Evolutionary conservation across 352 stramenopile genomes (phyloP), one percentile per base, ranked within the genome.

Genomic region (Salisapilia sapeloensis): DNA sequence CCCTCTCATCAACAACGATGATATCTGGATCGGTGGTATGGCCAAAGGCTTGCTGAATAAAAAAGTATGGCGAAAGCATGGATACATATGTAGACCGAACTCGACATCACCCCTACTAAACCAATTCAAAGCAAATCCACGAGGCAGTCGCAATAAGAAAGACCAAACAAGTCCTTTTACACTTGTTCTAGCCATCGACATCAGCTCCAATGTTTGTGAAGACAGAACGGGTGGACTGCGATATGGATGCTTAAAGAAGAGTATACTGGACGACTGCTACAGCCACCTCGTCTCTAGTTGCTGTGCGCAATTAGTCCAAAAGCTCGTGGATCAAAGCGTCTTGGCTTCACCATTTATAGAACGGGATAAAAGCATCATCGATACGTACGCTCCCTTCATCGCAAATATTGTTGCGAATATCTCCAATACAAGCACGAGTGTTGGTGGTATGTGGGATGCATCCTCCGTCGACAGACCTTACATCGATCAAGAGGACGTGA

Each of bases 31-130:
- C 6, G 83, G 69, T 29, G 56, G 60, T 0, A 60, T 78, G 11
- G 61, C 51, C 0, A 60, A 57, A 12, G 63, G 58, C 1, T 21
- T 80, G 2, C 29, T 33, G 16, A 52, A 40, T 4, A 59, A 29
- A 19, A 57, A 56, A 14, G 23, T 52, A 1, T 84, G 69, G 69
- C 78, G 60, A 31, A 76, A 60, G 17, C 54, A 65, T 33, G 65
- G 65, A 3, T 41, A 76, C n/a, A 48, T 41, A 8, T 81, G 62
- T 14, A 33, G 9, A 16, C 12, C 27, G 27, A 15, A 32, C 12
- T 32, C 27, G 12, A 1, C 14, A 16, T 61, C 44, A 0, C 31
- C 58, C 22, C 56, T 82, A 18, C 48, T 77, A 6, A 72, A 61
- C 31, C 63, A 80, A 37, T 33, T 79, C 17, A 28, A 58, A 16